Base-by-base conservation (phyloP, 2,329 filamentous ascomycete genomes). In the Diaporthe vexans region DNA sequence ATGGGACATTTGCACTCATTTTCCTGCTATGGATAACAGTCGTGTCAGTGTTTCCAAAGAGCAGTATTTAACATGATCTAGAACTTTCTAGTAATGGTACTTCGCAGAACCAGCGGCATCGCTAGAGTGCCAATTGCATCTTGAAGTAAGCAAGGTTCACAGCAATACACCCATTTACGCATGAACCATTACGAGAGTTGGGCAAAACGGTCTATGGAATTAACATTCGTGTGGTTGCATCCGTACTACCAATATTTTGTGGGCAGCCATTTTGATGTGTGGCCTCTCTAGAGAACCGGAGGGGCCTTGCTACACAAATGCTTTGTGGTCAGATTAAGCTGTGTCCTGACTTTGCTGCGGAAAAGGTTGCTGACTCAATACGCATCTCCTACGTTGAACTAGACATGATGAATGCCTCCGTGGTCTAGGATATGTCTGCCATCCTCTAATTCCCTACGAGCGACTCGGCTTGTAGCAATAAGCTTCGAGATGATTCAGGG, bases 31-130 rank as follows among this genome's bases (percentile, higher is more conserved):
- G n/a, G n/a, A n/a, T 8, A 19, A 15, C 48, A 10, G 19, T 29
- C 0, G 6, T 46, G 15, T 6, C 17, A 0, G 21, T 9, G 19
- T 43, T 1, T 9, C 19, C 0, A 15, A 15, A 63, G 37, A 17
- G 26, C 37, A 37, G 13, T 37, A 37, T 1, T 37, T 10, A 2
- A 13, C 11, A 13, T 13, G 6, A 2, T 37, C 37, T 37, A 37
- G 37, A 13, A 3, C 37, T 37, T 37, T 37, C 37, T 37, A 37
- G 37, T 10, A 13, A 13, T 37, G 37, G 37, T 13, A 37, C 10
- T 37, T 11, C 37, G 29, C 29, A 33, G 4, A 33, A 33, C 37
- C 1, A 37, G 37, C 37, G 37, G 13, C 11, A 11, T 13, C 37
- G 37, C 37, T 37, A 13, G 37, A 33, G 29, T 6, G 29, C 6